Conservation (phyloP, 306 rosid genomes). For the Cicer judaicum region DNA sequence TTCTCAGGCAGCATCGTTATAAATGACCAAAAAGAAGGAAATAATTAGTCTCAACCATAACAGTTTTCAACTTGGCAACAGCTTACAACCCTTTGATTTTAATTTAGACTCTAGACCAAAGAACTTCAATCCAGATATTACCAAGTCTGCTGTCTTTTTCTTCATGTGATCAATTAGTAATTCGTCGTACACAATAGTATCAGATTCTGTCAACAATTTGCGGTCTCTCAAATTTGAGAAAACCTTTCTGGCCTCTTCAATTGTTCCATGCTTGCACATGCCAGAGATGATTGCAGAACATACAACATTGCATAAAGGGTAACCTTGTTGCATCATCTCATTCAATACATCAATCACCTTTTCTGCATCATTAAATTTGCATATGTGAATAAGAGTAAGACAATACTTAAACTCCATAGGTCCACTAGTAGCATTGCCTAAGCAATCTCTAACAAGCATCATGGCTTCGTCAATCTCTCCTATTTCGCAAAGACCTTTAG, state of each 20-base stretch:
- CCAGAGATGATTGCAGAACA: slow-evolving; percentile 71
- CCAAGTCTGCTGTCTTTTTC: slow-evolving; percentile 79
- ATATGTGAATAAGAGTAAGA: slow-evolving; percentile 65
- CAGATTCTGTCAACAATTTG: slow-evolving; percentile 66
- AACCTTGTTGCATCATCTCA: slow-evolving; percentile 79
- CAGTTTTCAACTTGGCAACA: slow-evolving; percentile 55
- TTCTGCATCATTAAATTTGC: slow-evolving; percentile 60
- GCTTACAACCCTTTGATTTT: slow-evolving; percentile 66
- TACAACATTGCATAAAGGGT: slow-evolving; percentile 52
- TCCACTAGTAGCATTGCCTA: slow-evolving; percentile 64
- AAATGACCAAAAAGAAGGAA: neutral
- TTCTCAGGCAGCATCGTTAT: slow-evolving; percentile 6
- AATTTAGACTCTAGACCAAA: slow-evolving; percentile 78
- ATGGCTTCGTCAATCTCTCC: slow-evolving; percentile 81
- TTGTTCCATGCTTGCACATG: slow-evolving; percentile 73
- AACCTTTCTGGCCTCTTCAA: slow-evolving; percentile 82
- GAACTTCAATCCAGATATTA: slow-evolving; percentile 73
- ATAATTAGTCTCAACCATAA: neutral
- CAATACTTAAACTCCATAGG: slow-evolving; percentile 74
- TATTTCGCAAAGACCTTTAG: slow-evolving; percentile 65
- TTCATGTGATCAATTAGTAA: slow-evolving; percentile 77
- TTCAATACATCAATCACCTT: slow-evolving; percentile 64
- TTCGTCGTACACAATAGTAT: slow-evolving; percentile 67
- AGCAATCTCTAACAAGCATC: slow-evolving; percentile 79
- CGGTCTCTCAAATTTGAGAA: slow-evolving; percentile 61